A percentile compares a stretch with the other conserved stretches of the same genome.
Evolutionary conservation across 2,329 filamentous ascomycete species (phyloP).

Genomic region (Emergomyces pasteurianus): DNA sequence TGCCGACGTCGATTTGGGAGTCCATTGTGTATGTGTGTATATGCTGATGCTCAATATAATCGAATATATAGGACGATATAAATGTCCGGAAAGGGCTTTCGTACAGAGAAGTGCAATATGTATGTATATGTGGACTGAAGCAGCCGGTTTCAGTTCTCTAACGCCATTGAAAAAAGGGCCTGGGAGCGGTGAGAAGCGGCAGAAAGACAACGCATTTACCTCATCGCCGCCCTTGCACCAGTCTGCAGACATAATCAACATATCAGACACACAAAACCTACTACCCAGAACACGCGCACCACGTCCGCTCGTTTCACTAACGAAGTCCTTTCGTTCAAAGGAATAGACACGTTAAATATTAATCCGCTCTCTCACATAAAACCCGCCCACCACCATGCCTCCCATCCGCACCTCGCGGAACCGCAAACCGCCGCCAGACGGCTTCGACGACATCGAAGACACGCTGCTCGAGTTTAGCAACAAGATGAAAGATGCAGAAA

Average conservation of each 20-base stretch:
- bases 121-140: neutral
- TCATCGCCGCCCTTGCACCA: neutral
- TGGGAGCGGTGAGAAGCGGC: conserved; percentile 17
- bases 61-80: neutral
- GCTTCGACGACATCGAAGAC: conserved; percentile 58
- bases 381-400: conserved; percentile 38
- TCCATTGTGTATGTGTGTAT: conserved; percentile 23
- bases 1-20: conserved; percentile 49
- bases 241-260: neutral
- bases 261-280: neutral
- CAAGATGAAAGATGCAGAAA: conserved; percentile 72
- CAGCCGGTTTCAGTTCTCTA: neutral
- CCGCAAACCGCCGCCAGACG: conserved; percentile 52
- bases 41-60: neutral
- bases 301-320: neutral
- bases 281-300: neutral
- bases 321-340: neutral
- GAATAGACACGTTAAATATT: no score
- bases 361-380: neutral
- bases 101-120: neutral
- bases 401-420: conserved; percentile 48
- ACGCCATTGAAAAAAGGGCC: conserved; percentile 3
- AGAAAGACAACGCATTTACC: conserved; percentile 14
- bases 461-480: conserved; percentile 55
- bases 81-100: neutral